Base-by-base conservation (phyloP, 805 yeast genomes). In the Candida andamanensis region DNA sequence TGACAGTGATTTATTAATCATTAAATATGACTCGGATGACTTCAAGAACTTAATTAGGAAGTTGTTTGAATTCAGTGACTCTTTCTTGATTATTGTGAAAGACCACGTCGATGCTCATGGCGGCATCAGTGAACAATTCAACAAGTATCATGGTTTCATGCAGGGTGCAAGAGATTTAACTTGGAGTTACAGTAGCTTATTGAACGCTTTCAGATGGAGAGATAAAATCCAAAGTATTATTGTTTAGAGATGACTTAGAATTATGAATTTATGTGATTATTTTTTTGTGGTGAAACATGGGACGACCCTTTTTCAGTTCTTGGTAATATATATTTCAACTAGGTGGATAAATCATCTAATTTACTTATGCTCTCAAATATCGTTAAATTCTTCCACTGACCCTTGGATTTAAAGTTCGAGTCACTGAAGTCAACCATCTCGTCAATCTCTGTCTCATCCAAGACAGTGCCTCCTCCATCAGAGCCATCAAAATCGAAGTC, bases 81-180 rank as follows among this genome's bases (percentile, higher is more conserved):
- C 86, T 1, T 83, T 80, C 49, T 54, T 83, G 42, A 72, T 72
- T 34, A 68, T 76, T 17, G 63, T 78, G 24, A 67, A 72, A 47
- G 65, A 67, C 24, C 85, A 80, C 54, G 76, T 74, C 27, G 83
- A 74, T 45, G 59, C 57, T 32, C 73, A 76, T 13, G 94, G 94
- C 3, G 72, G 70, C 32, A 78, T 90, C 77, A 80, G 89, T 47
- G 97, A 90, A 58, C 96, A 90, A 51, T 85, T 86, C 55, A 85
- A 84, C 58, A 76, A 73, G 48, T 71, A 78, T 46, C 76, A 71
- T 25, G 97, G 97, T 0, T 86, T 58, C 53, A 76, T 86, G 81
- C 82, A 80, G 55, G 97, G 97, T 5, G 97, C 97, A 0, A 58
- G 62, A 34, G 75, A 84, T 46, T 72, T 90, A 45, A 89, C 97